A percentile compares a stretch with the other conserved stretches of the same genome.
These are phyloP conservation scores for Ogataea degrootiae DNA, from an alignment of 805 yeast species.

Conservation along the genomic window DNA sequence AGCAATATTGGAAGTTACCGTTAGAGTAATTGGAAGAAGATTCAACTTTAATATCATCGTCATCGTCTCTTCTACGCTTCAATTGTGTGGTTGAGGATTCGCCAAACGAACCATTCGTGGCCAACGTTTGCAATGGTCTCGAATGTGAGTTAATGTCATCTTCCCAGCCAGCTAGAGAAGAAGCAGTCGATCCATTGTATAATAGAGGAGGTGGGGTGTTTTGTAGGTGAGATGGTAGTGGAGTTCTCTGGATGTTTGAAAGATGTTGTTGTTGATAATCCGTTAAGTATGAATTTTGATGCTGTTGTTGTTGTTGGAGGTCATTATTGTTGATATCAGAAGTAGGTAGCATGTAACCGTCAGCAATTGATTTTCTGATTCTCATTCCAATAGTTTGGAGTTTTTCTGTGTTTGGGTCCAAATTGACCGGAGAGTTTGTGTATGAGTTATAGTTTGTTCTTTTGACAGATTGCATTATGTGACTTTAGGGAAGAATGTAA, in stretches of 20 bases:
- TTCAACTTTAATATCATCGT: background rate
- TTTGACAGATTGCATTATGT: slow-evolving; percentile 3
- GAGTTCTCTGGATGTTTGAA: slow-evolving; percentile 28
- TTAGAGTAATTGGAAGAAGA: background rate
- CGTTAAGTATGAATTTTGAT: slow-evolving; percentile 3
- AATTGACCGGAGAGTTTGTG: background rate
- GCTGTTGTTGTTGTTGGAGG: slow-evolving; percentile 6
- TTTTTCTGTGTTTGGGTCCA: slow-evolving; percentile 26
- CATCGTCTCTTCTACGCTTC: slow-evolving; percentile 13
- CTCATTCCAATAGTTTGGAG: slow-evolving; percentile 66
- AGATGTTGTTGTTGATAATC: slow-evolving; percentile 17
- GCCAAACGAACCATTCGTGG: background rate
- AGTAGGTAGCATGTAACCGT: slow-evolving; percentile 42
- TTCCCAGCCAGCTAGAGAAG: slow-evolving; percentile 42
- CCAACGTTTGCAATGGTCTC: background rate
- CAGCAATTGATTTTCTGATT: slow-evolving; percentile 60
- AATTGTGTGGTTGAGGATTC: background rate
- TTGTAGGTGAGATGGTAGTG: slow-evolving; percentile 34
- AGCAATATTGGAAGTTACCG: background rate
- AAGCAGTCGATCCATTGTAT: slow-evolving; percentile 40
- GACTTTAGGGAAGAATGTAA: background rate
- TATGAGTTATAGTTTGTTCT: slow-evolving; percentile 2
- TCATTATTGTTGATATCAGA: background rate
- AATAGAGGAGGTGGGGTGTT: slow-evolving; percentile 41
- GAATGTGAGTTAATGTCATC: slow-evolving; percentile 18